phyloP scores from a whole-genome alignment of 371 early-diverging fungal genomes.

The Dipsacomyces acuminosporus region DNA sequence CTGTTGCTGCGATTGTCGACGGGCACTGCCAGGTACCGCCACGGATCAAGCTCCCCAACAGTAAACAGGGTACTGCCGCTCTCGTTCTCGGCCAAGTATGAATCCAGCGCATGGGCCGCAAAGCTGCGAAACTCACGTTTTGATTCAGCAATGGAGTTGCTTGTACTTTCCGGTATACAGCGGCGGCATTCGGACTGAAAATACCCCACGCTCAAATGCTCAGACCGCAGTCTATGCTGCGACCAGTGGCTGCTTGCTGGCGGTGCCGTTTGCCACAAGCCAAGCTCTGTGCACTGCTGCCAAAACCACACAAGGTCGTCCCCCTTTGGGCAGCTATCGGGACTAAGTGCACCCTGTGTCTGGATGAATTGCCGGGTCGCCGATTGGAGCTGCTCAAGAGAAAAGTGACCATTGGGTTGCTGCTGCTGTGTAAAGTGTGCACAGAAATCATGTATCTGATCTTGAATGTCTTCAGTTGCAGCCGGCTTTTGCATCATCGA shows the following conservation, averaged over 20 bases:
- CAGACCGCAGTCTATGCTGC: constrained; percentile 17
- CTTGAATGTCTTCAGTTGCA: neutral
- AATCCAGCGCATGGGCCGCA: constrained; percentile 3
- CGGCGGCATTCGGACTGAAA: constrained; percentile 11
- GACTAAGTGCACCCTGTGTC: neutral
- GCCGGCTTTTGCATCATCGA: constrained; percentile 10
- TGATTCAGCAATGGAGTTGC: neutral
- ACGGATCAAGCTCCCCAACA: constrained; percentile 26
- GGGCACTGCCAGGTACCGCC: constrained; percentile 12
- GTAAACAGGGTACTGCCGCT: constrained; percentile 6
- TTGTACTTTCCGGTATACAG: constrained; percentile 8
- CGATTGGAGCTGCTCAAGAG: too few relatives aligned
- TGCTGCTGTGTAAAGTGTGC: neutral
- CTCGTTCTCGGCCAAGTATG: neutral
- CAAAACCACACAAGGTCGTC: constrained; percentile 26
- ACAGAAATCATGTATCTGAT: constrained; percentile 7
- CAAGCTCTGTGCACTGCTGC: constrained; percentile 32
- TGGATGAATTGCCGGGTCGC: neutral
- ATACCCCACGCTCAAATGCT: constrained; percentile 5
- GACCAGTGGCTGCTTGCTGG: too few relatives aligned
- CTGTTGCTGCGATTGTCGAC: neutral
- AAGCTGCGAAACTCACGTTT: constrained; percentile 12
- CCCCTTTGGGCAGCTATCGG: constrained; percentile 2
- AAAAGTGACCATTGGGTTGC: too few relatives aligned
- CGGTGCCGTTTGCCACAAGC: constrained; percentile 30